These are phyloP conservation scores for Tetrapisispora phaffii DNA, from an alignment of 805 yeast species.

Conservation along the genomic window DNA sequence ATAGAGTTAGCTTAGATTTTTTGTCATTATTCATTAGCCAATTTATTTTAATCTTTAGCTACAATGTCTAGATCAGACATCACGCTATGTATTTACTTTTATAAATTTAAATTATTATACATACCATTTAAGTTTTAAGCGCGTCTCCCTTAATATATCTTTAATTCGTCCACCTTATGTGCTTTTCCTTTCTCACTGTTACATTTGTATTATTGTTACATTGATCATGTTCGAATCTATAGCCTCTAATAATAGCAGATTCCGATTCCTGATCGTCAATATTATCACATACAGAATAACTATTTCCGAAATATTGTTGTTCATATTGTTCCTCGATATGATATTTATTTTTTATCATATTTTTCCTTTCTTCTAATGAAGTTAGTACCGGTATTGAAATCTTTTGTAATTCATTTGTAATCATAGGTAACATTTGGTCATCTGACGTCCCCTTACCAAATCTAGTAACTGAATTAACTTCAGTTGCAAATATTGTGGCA, in stretches of 20 bases:
- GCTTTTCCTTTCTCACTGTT: not conserved
- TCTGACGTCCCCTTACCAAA: conserved; percentile 4
- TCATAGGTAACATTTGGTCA: conserved; percentile 11
- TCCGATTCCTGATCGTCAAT: conserved; percentile 2
- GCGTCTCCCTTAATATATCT: not conserved
- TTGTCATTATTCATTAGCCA: not conserved
- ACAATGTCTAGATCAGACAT: not conserved
- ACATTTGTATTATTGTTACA: not conserved
- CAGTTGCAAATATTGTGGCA: conserved; percentile 30
- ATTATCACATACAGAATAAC: not conserved
- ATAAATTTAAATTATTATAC: not conserved
- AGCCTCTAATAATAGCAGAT: conserved; percentile 25
- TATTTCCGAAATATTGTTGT: not conserved
- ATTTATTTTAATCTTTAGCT: not conserved
- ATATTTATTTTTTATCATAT: conserved; percentile 9
- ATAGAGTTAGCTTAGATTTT: too few relatives aligned
- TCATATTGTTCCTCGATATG: not conserved
- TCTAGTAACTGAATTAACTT: conserved; percentile 15
- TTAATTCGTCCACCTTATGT: not conserved
- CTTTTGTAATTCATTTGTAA: conserved; percentile 19
- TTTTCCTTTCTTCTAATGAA: conserved; percentile 16
- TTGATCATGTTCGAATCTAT: conserved; percentile 9
- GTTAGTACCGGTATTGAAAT: conserved; percentile 26
- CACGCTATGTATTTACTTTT: not conserved
- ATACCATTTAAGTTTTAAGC: not conserved